Evolutionary conservation across 73 alveolate genomes (phyloP), one percentile per base, ranked within the genome.

Genomic region (Paramecium bursaria): DNA sequence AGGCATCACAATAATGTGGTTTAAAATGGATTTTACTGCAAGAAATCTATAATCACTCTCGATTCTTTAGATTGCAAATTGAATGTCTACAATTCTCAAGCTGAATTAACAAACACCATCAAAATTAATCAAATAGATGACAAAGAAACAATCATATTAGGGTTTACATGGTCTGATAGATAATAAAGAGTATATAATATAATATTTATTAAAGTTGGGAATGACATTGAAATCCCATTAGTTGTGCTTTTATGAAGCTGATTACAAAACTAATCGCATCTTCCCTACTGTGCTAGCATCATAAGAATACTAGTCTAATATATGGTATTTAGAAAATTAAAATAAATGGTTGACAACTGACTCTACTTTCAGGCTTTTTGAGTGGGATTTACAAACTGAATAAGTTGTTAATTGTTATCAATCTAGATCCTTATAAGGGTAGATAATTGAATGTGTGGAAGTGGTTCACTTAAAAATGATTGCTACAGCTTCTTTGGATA

Each of bases 121-220:
- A 79, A 73, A 42, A 61, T 73, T 1, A 79, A 52, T 42, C 46
- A 73, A 29, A 79, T 27, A 31, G 55, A 50, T 13, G 85, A 61
- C 25, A 39, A 31, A 47, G 89, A 79, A 23, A 79, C 46, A n/a
- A 79, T 79, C 9, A 79, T 79, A 10, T 44, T 79, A 9, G 54
- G 89, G 25, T 79, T 79, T 79, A 82, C 89, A 0, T 79, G 89
- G 89, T 53, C 85, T 1, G 89, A 79, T 42, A 54, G 89, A 53
- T 53, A 79, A 27, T 30, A 79, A 25, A 61, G 89, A 42, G 89
- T 79, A 79, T 44, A 1, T 21, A 2, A 7, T 67, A 7, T 6
- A 3, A 15, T 46, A 27, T 9, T 23, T 30, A 1, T 21, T 0
- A 30, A 49, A 79, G 89, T 17, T 79, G 42, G 89, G 89, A 50